Evolutionary conservation across 1,284 basidiomycete genomes (phyloP), one percentile per base, ranked within the genome.

Genomic region (Leccinum solheimii): DNA sequence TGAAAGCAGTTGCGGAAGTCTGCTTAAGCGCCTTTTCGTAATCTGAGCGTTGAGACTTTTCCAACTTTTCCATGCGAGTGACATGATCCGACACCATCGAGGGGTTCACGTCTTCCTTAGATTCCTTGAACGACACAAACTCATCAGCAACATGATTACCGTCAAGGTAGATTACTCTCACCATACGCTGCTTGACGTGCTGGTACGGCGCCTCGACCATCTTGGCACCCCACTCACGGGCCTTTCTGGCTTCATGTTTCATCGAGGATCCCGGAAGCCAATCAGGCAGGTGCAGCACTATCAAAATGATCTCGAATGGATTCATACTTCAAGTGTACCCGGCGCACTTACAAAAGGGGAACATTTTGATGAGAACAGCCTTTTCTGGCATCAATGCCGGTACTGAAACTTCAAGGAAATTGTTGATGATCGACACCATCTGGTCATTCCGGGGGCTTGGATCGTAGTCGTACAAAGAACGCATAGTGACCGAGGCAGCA

Each of bases 31-130:
- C 67, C 21, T 11, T 61, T 38, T 68, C 59, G 11, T 71, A 69
- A 14, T 63, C 36, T 1, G 59, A 34, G 14, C 61, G 68, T 7
- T 62, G 9, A 2, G 58, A 3, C 10, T 55, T 54, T 13, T 67
- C 62, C 9, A 64, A 53, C 19, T 61, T 45, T 34, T 66, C 56
- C 67, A 74, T 67, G 8, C 57, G 64, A 55, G 13, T 23, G 8
- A 70, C 56, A n/a, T 72, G 63, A 14, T 72, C 50, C 19, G 61
- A 62, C 30, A 71, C 67, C 68, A 73, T 72, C 0, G 66, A 66
- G 10, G 58, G 53, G 1, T 59, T 56, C 2, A 58, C 8, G 14
- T 45, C 11, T 52, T 62, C 62, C 11, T 59, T 57, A 11, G 49
- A 60, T 55, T 63, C 57, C 68, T 66, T n/a, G 27, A 51, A 14